Evolutionary conservation across 176 grass and related monocot species (phyloP).

Genomic region (Paspalum vaginatum): DNA sequence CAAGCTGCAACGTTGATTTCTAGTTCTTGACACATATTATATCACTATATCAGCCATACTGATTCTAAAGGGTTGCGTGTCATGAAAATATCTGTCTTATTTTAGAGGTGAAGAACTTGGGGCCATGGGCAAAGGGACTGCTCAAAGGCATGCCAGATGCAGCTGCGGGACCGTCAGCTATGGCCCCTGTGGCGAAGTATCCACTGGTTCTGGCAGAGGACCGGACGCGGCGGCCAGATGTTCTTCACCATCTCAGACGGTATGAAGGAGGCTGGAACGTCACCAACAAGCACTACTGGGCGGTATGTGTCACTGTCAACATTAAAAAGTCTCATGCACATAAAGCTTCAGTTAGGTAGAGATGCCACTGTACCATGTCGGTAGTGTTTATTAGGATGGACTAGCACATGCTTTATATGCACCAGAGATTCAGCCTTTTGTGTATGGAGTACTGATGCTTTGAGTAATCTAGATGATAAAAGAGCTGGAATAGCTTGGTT

Average conservation of each 20-base stretch:
- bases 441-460: conserved; percentile 7
- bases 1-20: not conserved
- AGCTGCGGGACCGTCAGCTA: conserved; percentile 46
- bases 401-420: conserved; percentile 9
- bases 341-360: conserved; percentile 33
- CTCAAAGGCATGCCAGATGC: conserved; percentile 58
- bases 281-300: conserved; percentile 93
- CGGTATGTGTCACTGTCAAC: conserved; percentile 53
- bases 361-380: conserved; percentile 8
- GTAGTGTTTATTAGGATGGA: conserved; percentile 29
- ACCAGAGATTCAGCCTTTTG: conserved; percentile 14
- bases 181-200: conserved; percentile 56
- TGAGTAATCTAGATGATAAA: conserved; percentile 29
- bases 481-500: conserved; percentile 12
- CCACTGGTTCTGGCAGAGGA: conserved; percentile 78
- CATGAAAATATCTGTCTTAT: conserved; percentile 11
- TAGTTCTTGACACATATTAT: conserved; percentile 9
- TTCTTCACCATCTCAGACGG: conserved; percentile 69
- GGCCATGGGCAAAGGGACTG: conserved; percentile 83
- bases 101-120: conserved; percentile 76
- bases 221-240: conserved; percentile 73
- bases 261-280: conserved; percentile 87
- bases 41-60: not conserved
- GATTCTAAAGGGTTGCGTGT: conserved; percentile 22
- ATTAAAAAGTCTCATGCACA: conserved; percentile 7